A percentile compares a stretch with the other conserved stretches of the same genome.
phyloP scores from a whole-genome alignment of 2,329 filamentous ascomycete species.

The Domatiomyces globalis region DNA sequence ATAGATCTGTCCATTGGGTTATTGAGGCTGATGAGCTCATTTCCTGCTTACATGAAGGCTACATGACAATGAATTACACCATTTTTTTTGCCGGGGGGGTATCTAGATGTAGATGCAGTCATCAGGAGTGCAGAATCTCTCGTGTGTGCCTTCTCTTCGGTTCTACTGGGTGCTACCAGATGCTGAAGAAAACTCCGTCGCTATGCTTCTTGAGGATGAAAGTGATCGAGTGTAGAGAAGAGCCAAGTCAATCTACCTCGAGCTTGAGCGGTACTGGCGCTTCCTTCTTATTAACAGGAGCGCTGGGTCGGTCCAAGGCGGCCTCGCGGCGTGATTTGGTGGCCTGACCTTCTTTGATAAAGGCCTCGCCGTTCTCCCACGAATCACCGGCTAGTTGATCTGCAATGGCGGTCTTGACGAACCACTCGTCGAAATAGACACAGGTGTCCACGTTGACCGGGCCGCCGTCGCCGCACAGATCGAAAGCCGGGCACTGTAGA shows the following conservation, averaged over 20 bases:
- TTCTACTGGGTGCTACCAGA: background rate
- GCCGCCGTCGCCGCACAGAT: constrained; percentile 79
- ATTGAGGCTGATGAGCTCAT: no score
- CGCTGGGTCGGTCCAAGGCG: background rate
- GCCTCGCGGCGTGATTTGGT: background rate
- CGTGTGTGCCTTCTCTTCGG: no score
- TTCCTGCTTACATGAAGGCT: background rate
- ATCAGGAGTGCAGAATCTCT: background rate
- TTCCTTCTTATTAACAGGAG: background rate
- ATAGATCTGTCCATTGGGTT: no score
- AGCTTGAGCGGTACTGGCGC: background rate
- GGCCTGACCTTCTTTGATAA: background rate
- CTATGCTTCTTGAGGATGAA: background rate
- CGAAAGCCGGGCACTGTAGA: constrained; percentile 82
- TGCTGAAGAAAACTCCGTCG: background rate
- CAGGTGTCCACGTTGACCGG: constrained; percentile 82
- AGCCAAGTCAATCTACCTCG: background rate
- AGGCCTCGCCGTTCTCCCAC: constrained; percentile 1
- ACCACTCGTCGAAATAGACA: constrained; percentile 80
- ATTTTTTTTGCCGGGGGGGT: background rate
- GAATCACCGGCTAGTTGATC: constrained; percentile 8
- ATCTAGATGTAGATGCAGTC: background rate
- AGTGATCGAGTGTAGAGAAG: background rate
- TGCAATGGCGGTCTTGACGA: constrained; percentile 30
- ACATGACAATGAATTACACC: background rate